Conservation (phyloP, 176 grass and related monocot genomes). For the Ensete ventricosum region DNA sequence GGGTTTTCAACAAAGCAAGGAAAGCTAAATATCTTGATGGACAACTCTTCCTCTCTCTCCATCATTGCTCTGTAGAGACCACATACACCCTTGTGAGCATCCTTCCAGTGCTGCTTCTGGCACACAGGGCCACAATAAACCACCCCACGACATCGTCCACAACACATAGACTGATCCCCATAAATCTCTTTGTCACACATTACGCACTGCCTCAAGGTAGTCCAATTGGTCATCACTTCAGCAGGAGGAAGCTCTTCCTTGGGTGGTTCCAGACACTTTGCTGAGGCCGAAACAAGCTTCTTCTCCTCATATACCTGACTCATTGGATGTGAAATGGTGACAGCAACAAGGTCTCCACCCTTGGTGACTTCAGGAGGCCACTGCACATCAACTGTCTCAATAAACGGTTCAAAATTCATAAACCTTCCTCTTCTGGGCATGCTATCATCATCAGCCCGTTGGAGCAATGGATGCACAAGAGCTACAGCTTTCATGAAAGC, state of each 20-base stretch:
- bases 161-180: constrained; percentile 22
- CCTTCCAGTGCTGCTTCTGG: constrained; percentile 44
- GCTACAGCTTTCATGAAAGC: constrained; percentile 33
- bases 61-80: constrained; percentile 33
- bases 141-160: constrained; percentile 17
- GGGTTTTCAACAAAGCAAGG: constrained; percentile 26
- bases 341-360: constrained; percentile 26
- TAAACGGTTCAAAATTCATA: constrained; percentile 29
- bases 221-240: not conserved
- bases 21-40: constrained; percentile 39
- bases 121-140: constrained; percentile 31
- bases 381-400: constrained; percentile 39
- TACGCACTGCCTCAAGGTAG: constrained; percentile 19
- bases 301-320: constrained; percentile 31
- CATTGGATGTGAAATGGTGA: constrained; percentile 34
- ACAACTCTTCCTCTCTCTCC: constrained; percentile 37
- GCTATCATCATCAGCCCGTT: constrained; percentile 16
- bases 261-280: constrained; percentile 25
- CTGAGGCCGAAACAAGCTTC: constrained; percentile 11
- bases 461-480: constrained; percentile 30
- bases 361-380: constrained; percentile 28
- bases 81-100: constrained; percentile 28
- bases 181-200: constrained; percentile 24
- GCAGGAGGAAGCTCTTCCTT: constrained; percentile 19
- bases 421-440: constrained; percentile 9